Conservation (phyloP, 768 basidiomycete genomes). For the Plicaturopsis crispa region DNA sequence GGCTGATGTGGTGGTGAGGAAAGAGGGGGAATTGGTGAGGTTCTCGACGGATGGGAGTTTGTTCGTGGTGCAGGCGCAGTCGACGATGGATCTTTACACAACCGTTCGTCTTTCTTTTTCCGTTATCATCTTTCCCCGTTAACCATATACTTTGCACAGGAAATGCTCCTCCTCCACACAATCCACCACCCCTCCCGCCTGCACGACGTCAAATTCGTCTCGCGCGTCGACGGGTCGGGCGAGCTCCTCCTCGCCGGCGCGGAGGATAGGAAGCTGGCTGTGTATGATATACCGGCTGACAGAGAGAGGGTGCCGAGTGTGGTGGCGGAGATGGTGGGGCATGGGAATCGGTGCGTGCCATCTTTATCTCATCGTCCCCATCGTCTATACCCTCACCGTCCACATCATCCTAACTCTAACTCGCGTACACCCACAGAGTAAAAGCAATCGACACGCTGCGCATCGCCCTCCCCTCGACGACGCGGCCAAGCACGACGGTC, state of each 20-base stretch:
- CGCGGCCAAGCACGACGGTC: slow-evolving; percentile 43
- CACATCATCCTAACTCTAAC: not conserved
- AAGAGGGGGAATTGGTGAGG: slow-evolving; percentile 89
- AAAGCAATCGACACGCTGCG: slow-evolving; percentile 69
- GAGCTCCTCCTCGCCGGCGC: slow-evolving; percentile 79
- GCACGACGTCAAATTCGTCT: slow-evolving; percentile 76
- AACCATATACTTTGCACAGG: not conserved
- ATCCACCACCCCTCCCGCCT: slow-evolving; percentile 76
- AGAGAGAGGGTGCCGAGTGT: slow-evolving; percentile 39
- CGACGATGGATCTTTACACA: slow-evolving; percentile 75
- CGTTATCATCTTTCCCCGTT: not conserved
- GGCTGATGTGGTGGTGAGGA: not conserved
- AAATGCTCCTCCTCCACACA: slow-evolving; percentile 65
- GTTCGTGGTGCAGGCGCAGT: slow-evolving; percentile 75
- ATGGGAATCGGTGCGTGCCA: slow-evolving; percentile 75
- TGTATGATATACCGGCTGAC: slow-evolving; percentile 58
- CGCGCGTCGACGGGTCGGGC: slow-evolving; percentile 42
- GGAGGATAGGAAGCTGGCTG: slow-evolving; percentile 82
- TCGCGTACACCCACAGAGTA: slow-evolving; percentile 55
- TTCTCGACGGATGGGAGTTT: slow-evolving; percentile 76
- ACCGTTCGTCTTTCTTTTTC: slow-evolving; percentile 39
- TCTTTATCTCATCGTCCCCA: too few species aligned
- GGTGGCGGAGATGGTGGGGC: slow-evolving; percentile 72
- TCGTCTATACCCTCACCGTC: not conserved
- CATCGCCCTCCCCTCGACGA: slow-evolving; percentile 43